Base-by-base conservation (phyloP, 805 yeast species). In the Scheffersomyces coipomensis region DNA sequence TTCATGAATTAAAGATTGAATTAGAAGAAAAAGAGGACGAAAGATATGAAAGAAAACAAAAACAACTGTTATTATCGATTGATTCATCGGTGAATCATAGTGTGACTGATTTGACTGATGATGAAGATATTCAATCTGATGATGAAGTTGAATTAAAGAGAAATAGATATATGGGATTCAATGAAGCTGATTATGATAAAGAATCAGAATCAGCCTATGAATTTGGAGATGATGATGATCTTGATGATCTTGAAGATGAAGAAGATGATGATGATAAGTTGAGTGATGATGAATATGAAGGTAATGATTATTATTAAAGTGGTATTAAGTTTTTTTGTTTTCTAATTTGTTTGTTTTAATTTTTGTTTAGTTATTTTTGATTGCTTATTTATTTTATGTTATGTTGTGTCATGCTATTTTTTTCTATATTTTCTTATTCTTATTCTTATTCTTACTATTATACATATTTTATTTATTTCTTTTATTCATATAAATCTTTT, bases 1-100 rank as follows among this genome's bases (percentile, higher is more conserved):
- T 87, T 34, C 93, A 91, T 56, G 99, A 93, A 66, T 71, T 93
- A 60, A 85, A 88, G 56, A 82, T 87, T 25, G 96, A 89, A 56
- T 76, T 85, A 37, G 89, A 85, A 51, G 90, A 83, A 45, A 71
- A 70, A 44, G 79, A 76, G 43, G 62, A 58, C 27, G 66, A 58
- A 24, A 44, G 42, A 21, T 52, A 44, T 11, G 56, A 49, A 24
- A 35, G 18, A 13, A 27, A 15, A 27, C n/a, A 7, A 24, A 6
- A 22, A 10, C 24, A 22, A 7, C 23, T 21, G 23, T 7, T 21
- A 21, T 21, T 21, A 21, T 21, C 23, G 6, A 21, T 7, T 21
- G 5, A 8, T 24, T 13, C 30, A 5, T 27, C 30, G 10, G 18
- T 27, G n/a, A 27, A 27, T 15, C 7, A 27, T 6, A 27, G 30